A percentile compares a stretch with the other conserved stretches of the same genome.
These are phyloP conservation scores for Anacardium occidentale DNA, from an alignment of 345 rosid species.

Conservation along the genomic window DNA sequence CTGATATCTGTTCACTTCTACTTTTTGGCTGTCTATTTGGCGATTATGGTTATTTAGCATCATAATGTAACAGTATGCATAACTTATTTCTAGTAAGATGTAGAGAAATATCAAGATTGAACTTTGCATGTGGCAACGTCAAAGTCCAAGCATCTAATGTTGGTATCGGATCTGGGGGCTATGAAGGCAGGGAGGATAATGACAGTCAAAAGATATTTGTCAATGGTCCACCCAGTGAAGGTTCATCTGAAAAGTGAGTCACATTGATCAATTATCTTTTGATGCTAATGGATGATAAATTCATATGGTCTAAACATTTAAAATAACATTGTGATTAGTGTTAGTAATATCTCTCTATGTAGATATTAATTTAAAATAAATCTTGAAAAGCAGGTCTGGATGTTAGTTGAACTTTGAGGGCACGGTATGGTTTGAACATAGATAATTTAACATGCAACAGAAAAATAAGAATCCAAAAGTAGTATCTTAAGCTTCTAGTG, in stretches of 20 bases:
- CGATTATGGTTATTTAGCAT: not conserved
- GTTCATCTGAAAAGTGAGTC: slow-evolving; percentile 61
- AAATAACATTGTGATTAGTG: not conserved
- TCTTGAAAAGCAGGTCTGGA: not conserved
- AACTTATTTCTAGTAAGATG: slow-evolving; percentile 59
- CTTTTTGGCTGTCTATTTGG: not conserved
- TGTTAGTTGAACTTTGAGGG: not conserved
- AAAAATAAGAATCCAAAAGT: not conserved
- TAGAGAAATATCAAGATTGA: slow-evolving; percentile 46
- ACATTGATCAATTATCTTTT: not conserved
- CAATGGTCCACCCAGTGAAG: slow-evolving; percentile 37
- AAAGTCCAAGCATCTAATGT: slow-evolving; percentile 66
- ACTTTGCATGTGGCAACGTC: slow-evolving; percentile 28
- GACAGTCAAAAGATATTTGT: slow-evolving; percentile 40
- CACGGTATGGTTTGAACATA: not conserved
- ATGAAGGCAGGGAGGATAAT: slow-evolving; percentile 51
- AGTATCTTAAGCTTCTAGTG: not conserved
- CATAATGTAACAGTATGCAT: slow-evolving; percentile 13
- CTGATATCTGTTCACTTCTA: not conserved
- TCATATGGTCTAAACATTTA: slow-evolving; percentile 1
- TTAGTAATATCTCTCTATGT: not conserved
- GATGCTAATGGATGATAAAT: not conserved
- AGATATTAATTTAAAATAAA: not conserved
- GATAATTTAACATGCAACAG: not conserved
- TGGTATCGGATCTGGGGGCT: slow-evolving; percentile 70